Evolutionary conservation across 31 red algal genomes (phyloP).

Genomic region (Endocladia muricata): DNA sequence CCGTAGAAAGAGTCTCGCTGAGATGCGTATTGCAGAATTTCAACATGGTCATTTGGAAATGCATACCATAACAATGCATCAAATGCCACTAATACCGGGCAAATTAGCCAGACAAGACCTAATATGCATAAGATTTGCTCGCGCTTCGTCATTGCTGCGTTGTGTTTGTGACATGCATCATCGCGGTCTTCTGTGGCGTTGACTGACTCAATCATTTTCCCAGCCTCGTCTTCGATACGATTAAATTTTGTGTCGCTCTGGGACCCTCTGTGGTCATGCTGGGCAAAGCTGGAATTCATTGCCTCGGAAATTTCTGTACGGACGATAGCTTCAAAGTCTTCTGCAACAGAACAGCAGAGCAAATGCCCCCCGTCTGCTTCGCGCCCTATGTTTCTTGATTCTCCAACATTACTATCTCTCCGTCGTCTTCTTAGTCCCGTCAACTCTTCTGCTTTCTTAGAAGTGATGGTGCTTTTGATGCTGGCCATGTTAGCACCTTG

Average conservation of each 20-base stretch:
- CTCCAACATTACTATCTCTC: too few relatives aligned
- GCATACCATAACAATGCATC: conserved; percentile 13
- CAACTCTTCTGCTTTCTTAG: too few relatives aligned
- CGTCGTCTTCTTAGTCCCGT: too few relatives aligned
- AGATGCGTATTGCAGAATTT: conserved; percentile 31
- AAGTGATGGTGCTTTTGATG: too few relatives aligned
- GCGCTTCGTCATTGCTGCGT: conserved; percentile 18
- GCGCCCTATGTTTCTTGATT: too few relatives aligned
- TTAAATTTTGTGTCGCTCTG: not conserved
- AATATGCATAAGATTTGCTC: conserved; percentile 10
- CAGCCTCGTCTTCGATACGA: conserved; percentile 14
- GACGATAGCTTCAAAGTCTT: not conserved
- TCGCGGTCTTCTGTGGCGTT: conserved; percentile 14
- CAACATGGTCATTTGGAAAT: not conserved
- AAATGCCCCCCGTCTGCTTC: too few relatives aligned
- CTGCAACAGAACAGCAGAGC: too few relatives aligned
- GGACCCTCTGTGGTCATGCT: not conserved
- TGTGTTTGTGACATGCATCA: conserved; percentile 21
- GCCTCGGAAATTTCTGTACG: not conserved
- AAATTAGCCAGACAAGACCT: conserved; percentile 31
- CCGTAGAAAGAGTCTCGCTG: conserved; percentile 14
- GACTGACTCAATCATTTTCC: conserved; percentile 9
- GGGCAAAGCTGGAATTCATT: conserved; percentile 27
- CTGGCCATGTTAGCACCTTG: too few relatives aligned
- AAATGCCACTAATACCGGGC: conserved; percentile 34